These are phyloP conservation scores for Apodospora peruviana DNA, from an alignment of 495 filamentous ascomycete species.

Conservation along the genomic window DNA sequence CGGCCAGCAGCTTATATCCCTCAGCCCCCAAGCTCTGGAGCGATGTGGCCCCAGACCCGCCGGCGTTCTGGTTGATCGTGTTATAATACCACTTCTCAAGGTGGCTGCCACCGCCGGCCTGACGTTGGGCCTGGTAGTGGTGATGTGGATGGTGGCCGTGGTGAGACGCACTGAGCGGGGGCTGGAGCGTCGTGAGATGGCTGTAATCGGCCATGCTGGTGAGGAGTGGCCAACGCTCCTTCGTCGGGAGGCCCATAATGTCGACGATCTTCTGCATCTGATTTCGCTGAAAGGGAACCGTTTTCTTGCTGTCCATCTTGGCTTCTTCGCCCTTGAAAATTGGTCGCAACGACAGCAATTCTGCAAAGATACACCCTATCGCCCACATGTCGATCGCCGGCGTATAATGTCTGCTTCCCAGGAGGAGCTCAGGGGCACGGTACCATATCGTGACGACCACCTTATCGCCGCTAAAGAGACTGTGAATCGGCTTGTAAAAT, in stretches of 20 bases:
- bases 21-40: slow-evolving; percentile 58
- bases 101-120: slow-evolving; percentile 22
- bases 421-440: slow-evolving; percentile 86
- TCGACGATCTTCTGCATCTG: slow-evolving; percentile 99
- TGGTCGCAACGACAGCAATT: slow-evolving; percentile 81
- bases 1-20: slow-evolving; percentile 74
- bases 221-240: slow-evolving; percentile 83
- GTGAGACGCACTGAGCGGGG: slow-evolving; percentile 37
- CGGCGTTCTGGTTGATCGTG: slow-evolving; percentile 45
- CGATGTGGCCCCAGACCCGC: slow-evolving; percentile 31
- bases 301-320: slow-evolving; percentile 97
- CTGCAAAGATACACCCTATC: slow-evolving; percentile 95
- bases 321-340: slow-evolving; percentile 99
- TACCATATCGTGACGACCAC: slow-evolving; percentile 99
- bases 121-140: slow-evolving; percentile 43
- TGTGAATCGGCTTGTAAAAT: slow-evolving; percentile 89
- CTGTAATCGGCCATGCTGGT: slow-evolving; percentile 73
- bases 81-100: slow-evolving; percentile 55
- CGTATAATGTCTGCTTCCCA: slow-evolving; percentile 90
- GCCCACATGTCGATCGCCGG: slow-evolving; percentile 97
- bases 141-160: slow-evolving; percentile 42
- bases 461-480: slow-evolving; percentile 90
- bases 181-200: slow-evolving; percentile 62
- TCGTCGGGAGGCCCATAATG: slow-evolving; percentile 83
- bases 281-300: slow-evolving; percentile 93